A percentile compares a stretch with the other conserved stretches of the same genome.
Evolutionary conservation across 2,329 filamentous ascomycete genomes (phyloP).

Genomic region (Didymella arachidicola): DNA sequence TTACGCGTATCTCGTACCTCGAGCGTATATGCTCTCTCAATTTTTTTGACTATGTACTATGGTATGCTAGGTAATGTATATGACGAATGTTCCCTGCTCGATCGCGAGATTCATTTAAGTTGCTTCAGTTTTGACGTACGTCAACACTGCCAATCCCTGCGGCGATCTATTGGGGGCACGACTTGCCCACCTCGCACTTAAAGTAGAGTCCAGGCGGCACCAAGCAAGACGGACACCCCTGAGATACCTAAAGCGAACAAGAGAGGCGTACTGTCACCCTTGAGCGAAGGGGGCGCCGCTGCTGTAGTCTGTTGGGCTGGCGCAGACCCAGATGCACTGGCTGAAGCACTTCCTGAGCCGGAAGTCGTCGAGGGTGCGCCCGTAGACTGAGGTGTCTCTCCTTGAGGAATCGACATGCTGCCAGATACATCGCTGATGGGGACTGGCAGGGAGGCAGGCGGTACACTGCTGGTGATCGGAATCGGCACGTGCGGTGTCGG

Average conservation of each 20-base stretch:
- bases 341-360: slow-evolving; percentile 4
- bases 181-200: slow-evolving; percentile 9
- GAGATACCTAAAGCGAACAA: slow-evolving; percentile 33
- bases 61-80: background rate
- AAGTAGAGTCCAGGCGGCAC: slow-evolving; percentile 39
- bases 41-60: background rate
- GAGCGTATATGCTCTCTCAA: background rate
- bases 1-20: slow-evolving; percentile 13
- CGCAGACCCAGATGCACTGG: slow-evolving; percentile 19
- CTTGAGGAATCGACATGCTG: slow-evolving; percentile 31
- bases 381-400: slow-evolving; percentile 30
- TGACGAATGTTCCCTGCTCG: background rate
- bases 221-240: slow-evolving; percentile 28
- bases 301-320: slow-evolving; percentile 28
- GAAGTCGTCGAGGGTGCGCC: slow-evolving; percentile 5
- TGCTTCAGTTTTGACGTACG: too few relatives aligned
- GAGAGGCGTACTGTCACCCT: slow-evolving; percentile 22
- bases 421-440: slow-evolving; percentile 12
- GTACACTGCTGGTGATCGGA: background rate
- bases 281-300: slow-evolving; percentile 29
- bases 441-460: slow-evolving; percentile 3
- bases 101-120: background rate
- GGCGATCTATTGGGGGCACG: background rate
- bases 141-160: background rate
- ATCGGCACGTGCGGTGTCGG: background rate